Conservation (phyloP, 805 yeast species). For the Diddensiella transvaalensis region DNA sequence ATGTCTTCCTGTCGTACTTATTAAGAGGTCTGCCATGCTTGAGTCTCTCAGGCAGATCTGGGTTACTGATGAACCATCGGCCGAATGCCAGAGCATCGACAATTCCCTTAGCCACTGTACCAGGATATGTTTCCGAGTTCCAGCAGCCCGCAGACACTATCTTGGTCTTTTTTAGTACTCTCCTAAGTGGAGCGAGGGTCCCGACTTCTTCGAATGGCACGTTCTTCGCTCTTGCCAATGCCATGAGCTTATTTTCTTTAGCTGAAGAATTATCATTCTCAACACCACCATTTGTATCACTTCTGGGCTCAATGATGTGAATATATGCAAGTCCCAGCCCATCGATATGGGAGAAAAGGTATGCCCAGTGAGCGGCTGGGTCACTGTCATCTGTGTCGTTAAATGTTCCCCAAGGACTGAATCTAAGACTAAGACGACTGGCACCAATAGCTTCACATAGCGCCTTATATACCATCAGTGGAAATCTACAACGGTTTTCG, state of each 20-base stretch:
- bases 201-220: not conserved
- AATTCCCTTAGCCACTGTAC: not conserved
- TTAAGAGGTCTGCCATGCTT: conserved; percentile 40
- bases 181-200: not conserved
- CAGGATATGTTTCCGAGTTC: not conserved
- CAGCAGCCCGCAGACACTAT: not conserved
- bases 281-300: not conserved
- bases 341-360: conserved; percentile 41
- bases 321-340: conserved; percentile 40
- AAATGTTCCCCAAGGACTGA: conserved; percentile 37
- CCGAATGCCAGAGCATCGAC: conserved; percentile 30
- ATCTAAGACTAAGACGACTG: conserved; percentile 34
- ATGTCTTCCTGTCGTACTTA: conserved; percentile 36
- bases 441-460: conserved; percentile 50
- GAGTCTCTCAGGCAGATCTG: conserved; percentile 48
- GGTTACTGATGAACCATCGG: conserved; percentile 51
- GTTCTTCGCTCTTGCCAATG: not conserved
- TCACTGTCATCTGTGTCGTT: not conserved
- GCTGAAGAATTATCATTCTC: not conserved
- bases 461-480: conserved; percentile 51
- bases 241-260: not conserved
- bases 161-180: not conserved
- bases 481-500: conserved; percentile 51
- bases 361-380: conserved; percentile 32
- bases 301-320: conserved; percentile 38